Evolutionary conservation across 805 yeast genomes (phyloP), one percentile per base, ranked within the genome.

Genomic region (Starmerella potacharoeniae): DNA sequence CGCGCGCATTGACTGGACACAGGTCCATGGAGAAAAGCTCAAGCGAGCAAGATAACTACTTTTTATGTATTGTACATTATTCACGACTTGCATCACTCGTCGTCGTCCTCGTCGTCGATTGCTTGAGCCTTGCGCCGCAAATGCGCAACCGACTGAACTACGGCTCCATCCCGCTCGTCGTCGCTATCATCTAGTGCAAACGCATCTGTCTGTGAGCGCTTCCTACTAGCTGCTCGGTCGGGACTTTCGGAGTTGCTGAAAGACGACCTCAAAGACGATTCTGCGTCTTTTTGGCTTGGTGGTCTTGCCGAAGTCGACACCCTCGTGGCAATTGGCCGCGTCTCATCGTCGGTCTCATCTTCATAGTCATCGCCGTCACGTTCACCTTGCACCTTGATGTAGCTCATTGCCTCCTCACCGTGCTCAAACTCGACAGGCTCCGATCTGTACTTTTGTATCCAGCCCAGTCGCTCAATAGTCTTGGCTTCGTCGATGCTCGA

Each of bases 391-490:
- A 43, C 50, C 41, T 52, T 56, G 30, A 73, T 57, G 51, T 59
- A 74, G 57, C 69, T 73, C 17, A 58, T 62, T 2, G 76, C 77
- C 14, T 59, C 58, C 49, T 58, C 61, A 0, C 69, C 73, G 11
- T 63, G 71, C 3, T 64, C 73, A 42, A 75, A 69, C 5, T 61
- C 67, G 17, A 73, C 73, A 6, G 71, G 55, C 47, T 66, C 67
- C 2, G 57, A 53, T 41, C 73, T 60, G 71, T 77, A 79, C 57
- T 72, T 76, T 49, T 70, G 68, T 13, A 81, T 65, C 34, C 70
- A 64, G 6, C 69, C 72, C 14, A 68, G 56, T 6, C 69, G 69
- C 11, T 69, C 71, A 10, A 64, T 64, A 16, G 82, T 58, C 6
- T 59, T 59, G 2, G 68, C 69, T 6, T 66, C 57, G 0, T 71